A percentile compares a stretch with the other conserved stretches of the same genome.
Conservation (phyloP, 163 green algal species). For the Botryococcus braunii region DNA sequence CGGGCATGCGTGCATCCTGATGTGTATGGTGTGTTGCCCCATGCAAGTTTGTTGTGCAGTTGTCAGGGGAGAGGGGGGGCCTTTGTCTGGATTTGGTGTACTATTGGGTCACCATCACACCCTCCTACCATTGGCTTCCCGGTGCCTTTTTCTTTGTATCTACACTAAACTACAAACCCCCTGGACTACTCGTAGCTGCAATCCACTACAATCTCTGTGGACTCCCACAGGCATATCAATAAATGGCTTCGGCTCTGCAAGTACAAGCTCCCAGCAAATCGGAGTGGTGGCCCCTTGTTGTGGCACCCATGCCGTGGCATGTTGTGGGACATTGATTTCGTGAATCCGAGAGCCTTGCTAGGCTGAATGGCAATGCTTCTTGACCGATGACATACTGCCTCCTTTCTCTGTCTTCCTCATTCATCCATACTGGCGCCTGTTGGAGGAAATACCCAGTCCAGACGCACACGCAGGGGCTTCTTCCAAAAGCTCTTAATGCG, state of each 20-base stretch:
- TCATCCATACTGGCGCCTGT: not conserved
- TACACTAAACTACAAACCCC: not conserved
- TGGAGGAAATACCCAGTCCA: not conserved
- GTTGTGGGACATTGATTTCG: not conserved
- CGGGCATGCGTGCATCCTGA: no score
- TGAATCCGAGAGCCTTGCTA: not conserved
- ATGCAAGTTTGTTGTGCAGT: not conserved
- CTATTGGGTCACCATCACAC: not conserved
- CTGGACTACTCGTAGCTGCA: not conserved
- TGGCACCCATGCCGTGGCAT: not conserved
- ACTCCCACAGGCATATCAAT: not conserved
- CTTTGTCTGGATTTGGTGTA: not conserved
- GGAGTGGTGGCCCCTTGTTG: not conserved
- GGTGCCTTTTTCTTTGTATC: not conserved
- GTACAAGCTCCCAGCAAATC: not conserved
- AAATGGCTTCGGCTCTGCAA: not conserved
- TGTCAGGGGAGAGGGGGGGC: not conserved
- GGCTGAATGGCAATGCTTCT: not conserved
- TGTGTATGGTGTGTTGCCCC: no score
- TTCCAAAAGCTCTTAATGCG: not conserved
- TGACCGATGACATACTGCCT: not conserved
- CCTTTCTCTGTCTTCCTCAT: not conserved
- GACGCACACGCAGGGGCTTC: not conserved
- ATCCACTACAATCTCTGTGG: not conserved
- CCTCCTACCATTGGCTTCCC: not conserved